A percentile compares a stretch with the other conserved stretches of the same genome.
These are phyloP conservation scores for Truncatella angustata DNA, from an alignment of 2,329 filamentous ascomycete species.

Conservation along the genomic window DNA sequence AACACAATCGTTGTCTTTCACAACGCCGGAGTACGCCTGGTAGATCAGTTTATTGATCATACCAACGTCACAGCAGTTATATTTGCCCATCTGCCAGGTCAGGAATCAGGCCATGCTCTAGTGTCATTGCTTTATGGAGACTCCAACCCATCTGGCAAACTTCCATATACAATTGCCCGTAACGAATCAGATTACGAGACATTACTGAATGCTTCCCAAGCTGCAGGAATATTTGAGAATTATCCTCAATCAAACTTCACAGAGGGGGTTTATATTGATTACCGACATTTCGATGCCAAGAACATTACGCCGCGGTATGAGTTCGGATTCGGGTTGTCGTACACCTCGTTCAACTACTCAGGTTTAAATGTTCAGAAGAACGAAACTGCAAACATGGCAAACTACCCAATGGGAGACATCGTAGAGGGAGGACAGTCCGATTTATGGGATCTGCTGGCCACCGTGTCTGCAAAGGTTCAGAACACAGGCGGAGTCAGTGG, in stretches of 20 bases:
- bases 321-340: constrained; percentile 56
- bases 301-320: constrained; percentile 50
- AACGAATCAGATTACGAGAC: constrained; percentile 54
- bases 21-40: constrained; percentile 59
- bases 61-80: constrained; percentile 63
- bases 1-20: constrained; percentile 66
- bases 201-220: constrained; percentile 35
- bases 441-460: constrained; percentile 45
- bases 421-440: constrained; percentile 43
- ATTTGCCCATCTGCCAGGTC: constrained; percentile 63
- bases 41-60: constrained; percentile 62
- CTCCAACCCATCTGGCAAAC: constrained; percentile 53
- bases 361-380: constrained; percentile 35
- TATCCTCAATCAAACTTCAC: constrained; percentile 52
- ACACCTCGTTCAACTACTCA: constrained; percentile 51
- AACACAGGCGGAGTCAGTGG: constrained; percentile 43
- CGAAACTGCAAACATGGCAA: constrained; percentile 23
- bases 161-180: constrained; percentile 61
- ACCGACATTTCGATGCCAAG: constrained; percentile 50
- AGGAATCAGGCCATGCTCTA: constrained; percentile 57
- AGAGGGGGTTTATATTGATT: constrained; percentile 53
- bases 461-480: constrained; percentile 34
- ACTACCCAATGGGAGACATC: constrained; percentile 38
- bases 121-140: constrained; percentile 58
- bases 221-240: constrained; percentile 50